Base-by-base conservation (phyloP, 208 protist species). In the Trypanosoma brucei region DNA sequence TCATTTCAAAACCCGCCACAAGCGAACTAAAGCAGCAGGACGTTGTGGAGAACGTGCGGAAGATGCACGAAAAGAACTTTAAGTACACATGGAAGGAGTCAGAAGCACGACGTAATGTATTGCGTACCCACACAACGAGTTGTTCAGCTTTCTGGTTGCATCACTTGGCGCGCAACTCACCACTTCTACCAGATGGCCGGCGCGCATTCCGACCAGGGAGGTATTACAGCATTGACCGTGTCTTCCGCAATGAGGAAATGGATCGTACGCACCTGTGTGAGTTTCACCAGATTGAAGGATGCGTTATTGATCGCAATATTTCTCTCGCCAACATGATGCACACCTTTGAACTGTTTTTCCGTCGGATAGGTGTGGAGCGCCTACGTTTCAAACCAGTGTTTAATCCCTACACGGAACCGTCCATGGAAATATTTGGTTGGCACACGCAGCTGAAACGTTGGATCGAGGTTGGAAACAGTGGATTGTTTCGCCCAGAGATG, bases 391-490 rank as follows among this genome's bases (percentile, higher is more conserved):
- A 99, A 86, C 98, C 98, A 14, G 97, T 98, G 38, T 99, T 99
- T 86, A 99, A 99, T 83, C 99, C 99, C 22, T 99, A 99, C 89
- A 99, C 99, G 22, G 99, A 99, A 86, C 99, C 99, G 33, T 99
- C 95, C 30, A 99, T 99, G 98, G 99, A 99, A 76, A 99, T 99
- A 62, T 99, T 99, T 75, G 88, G 91, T 65, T 99, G 94, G 70
- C 98, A 99, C 81, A 83, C 72, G 52, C 90, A 88, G 9, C 80
- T 99, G 11, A 81, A 91, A 48, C 98, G 97, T 68, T 99, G 93
- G 96, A 94, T 99, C 35, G 97, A 99, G 76, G 87, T 99, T 37
- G 98, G 98, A 59, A 99, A 99, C 93, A 99, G 92, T 68, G 98
- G 98, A 50, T 78, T 99, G 48, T 99, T 98, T 77, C 89, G 98